A percentile compares a stretch with the other conserved stretches of the same genome.
Conservation (phyloP, 2,329 filamentous ascomycete species). For the Trichoderma guizhouense region DNA sequence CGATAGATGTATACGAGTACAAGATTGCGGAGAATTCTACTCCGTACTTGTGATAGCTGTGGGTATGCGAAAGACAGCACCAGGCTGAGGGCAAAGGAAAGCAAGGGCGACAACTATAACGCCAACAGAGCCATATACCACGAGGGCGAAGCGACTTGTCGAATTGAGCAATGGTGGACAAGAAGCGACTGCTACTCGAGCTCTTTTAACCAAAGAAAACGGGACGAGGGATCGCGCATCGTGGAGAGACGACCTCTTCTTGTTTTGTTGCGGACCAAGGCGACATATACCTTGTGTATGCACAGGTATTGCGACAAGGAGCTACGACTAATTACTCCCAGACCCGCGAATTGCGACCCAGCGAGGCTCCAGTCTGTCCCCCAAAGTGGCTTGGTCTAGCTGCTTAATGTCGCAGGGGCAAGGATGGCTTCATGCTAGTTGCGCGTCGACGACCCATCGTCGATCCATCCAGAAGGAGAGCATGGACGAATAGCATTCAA, state of each 20-base stretch:
- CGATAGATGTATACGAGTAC: background rate
- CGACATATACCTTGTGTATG: slow-evolving; percentile 3
- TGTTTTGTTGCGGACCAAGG: slow-evolving; percentile 9
- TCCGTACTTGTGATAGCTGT: background rate
- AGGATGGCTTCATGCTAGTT: slow-evolving; percentile 11
- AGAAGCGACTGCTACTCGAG: background rate
- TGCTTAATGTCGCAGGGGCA: slow-evolving; percentile 17
- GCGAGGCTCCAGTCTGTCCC: slow-evolving; percentile 6
- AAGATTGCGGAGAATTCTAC: slow-evolving; percentile 4
- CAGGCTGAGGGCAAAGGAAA: slow-evolving; percentile 4
- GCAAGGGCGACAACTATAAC: slow-evolving; percentile 6
- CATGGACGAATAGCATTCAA: slow-evolving; percentile 8
- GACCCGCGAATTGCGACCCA: slow-evolving; percentile 18
- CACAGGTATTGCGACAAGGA: slow-evolving; percentile 15
- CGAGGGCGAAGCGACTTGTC: slow-evolving; percentile 1
- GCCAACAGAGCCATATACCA: slow-evolving; percentile 4
- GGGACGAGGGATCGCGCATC: slow-evolving; percentile 13
- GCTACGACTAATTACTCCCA: slow-evolving; percentile 17
- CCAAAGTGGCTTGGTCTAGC: slow-evolving; percentile 11
- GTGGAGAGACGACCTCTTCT: slow-evolving; percentile 9
- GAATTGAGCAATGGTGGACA: background rate
- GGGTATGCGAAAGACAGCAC: slow-evolving; percentile 12
- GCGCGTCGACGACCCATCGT: slow-evolving; percentile 14
- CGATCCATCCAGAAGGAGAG: slow-evolving; percentile 10
- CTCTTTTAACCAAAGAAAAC: slow-evolving; percentile 7